Evolutionary conservation across 495 filamentous ascomycete species (phyloP).

Genomic region (Xylaria longipes): DNA sequence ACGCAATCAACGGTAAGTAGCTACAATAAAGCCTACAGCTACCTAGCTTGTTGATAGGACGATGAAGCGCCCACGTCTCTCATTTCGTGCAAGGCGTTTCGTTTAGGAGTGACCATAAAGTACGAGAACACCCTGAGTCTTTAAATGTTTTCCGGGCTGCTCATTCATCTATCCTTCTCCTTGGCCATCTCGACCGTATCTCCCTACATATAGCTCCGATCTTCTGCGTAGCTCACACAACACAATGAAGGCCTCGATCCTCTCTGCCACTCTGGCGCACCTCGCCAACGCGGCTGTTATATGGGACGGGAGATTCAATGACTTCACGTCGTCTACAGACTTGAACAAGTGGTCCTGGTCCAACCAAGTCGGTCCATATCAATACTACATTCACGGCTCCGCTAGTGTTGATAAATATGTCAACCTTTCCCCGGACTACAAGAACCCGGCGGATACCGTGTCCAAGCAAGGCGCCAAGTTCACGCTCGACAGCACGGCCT

Average conservation of each 20-base stretch:
- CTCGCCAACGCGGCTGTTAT: slow-evolving; percentile 50
- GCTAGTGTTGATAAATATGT: slow-evolving; percentile 60
- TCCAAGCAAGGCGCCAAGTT: slow-evolving; percentile 71
- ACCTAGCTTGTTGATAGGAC: slow-evolving; percentile 1
- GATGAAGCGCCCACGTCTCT: background rate
- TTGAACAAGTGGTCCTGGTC: slow-evolving; percentile 68
- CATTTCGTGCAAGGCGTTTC: background rate
- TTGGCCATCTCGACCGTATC: background rate
- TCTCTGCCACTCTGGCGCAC: slow-evolving; percentile 29
- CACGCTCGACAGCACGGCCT: slow-evolving; percentile 69
- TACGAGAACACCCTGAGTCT: background rate
- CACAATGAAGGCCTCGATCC: slow-evolving; percentile 37
- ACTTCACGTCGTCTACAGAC: slow-evolving; percentile 54
- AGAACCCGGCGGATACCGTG: slow-evolving; percentile 69
- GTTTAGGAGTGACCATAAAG: background rate
- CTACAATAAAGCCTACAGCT: slow-evolving; percentile 6
- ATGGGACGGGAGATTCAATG: slow-evolving; percentile 69
- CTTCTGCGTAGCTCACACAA: background rate
- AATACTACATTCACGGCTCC: slow-evolving; percentile 75
- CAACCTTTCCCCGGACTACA: slow-evolving; percentile 59
- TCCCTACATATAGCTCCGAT: background rate
- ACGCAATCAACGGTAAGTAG: slow-evolving; percentile 14
- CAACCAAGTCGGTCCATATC: slow-evolving; percentile 70
- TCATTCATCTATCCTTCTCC: background rate
- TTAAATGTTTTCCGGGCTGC: background rate